Percentiles rank a stretch among this genome's conserved stretches.
phyloP scores from a whole-genome alignment of 495 filamentous ascomycete genomes.

The Aspergillus steynii region DNA sequence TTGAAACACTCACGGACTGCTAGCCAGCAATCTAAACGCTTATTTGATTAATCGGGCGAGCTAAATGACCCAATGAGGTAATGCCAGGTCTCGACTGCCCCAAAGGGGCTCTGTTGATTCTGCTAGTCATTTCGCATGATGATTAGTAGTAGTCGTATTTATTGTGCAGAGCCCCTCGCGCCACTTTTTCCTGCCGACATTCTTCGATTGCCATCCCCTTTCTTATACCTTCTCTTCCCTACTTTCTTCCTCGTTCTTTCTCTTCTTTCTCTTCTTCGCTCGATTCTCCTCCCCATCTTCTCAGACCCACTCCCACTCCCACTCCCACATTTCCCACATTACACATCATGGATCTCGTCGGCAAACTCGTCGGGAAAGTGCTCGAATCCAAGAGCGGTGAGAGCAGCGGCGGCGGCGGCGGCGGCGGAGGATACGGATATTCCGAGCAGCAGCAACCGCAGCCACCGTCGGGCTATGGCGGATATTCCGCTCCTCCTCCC shows the following conservation, averaged over 20 bases:
- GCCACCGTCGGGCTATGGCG: too few species aligned
- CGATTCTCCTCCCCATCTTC: not conserved
- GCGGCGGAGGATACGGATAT: not conserved
- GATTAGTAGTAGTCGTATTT: not conserved
- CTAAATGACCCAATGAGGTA: not conserved
- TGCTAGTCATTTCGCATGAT: too few species aligned
- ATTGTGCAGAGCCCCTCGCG: not conserved
- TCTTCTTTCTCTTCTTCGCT: conserved; percentile 4
- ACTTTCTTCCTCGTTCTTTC: not conserved
- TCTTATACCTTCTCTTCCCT: not conserved
- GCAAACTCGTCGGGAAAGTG: conserved; percentile 32
- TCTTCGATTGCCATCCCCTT: not conserved
- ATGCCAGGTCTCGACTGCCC: not conserved
- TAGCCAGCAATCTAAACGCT: too few species aligned
- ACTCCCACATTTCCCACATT: not conserved
- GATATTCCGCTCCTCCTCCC: not conserved
- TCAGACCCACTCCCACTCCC: not conserved
- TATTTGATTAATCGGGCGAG: not conserved
- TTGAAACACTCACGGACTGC: too few species aligned
- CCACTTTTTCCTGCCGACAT: not conserved
- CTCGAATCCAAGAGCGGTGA: conserved; percentile 16
- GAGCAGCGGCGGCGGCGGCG: conserved; percentile 11
- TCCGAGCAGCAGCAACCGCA: not conserved
- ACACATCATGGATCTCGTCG: conserved; percentile 41
- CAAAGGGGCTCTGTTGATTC: not conserved